These are phyloP conservation scores for Blattamonas nauphoetae DNA, from an alignment of 78 protist genomes.

Conservation along the genomic window DNA sequence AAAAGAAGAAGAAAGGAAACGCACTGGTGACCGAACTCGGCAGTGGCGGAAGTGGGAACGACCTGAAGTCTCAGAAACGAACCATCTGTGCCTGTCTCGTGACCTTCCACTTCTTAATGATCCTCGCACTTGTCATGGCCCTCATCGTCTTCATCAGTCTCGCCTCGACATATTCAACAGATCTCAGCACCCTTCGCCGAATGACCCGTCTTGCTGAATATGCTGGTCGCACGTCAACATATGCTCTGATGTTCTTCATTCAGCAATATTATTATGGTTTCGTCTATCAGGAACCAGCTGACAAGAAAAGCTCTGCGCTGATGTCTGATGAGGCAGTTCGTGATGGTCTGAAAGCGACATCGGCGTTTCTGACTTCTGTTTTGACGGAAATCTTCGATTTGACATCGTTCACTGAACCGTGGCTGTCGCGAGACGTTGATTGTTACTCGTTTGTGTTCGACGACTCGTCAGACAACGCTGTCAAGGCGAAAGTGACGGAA, in stretches of 20 bases:
- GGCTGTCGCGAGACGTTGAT: background rate
- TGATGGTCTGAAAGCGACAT: background rate
- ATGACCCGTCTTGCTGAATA: background rate
- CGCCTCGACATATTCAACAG: background rate
- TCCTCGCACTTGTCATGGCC: background rate
- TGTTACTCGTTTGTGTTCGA: background rate
- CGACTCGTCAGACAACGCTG: background rate
- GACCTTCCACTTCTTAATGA: background rate
- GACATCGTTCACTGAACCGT: background rate
- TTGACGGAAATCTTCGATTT: background rate
- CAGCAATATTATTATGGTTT: background rate
- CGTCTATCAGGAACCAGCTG: background rate
- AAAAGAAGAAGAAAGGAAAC: background rate
- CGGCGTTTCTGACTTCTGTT: background rate
- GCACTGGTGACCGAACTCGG: background rate
- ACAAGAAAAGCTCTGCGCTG: background rate
- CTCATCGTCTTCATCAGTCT: background rate
- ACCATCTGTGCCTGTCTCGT: background rate
- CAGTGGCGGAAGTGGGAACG: background rate
- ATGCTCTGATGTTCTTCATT: background rate
- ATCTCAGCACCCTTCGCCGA: background rate
- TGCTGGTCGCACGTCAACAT: background rate
- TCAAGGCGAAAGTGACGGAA: background rate
- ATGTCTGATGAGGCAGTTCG: background rate
- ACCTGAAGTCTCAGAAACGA: background rate